Base-by-base conservation (phyloP, 1,284 basidiomycete species). In the Tylopilus orsonianus region DNA sequence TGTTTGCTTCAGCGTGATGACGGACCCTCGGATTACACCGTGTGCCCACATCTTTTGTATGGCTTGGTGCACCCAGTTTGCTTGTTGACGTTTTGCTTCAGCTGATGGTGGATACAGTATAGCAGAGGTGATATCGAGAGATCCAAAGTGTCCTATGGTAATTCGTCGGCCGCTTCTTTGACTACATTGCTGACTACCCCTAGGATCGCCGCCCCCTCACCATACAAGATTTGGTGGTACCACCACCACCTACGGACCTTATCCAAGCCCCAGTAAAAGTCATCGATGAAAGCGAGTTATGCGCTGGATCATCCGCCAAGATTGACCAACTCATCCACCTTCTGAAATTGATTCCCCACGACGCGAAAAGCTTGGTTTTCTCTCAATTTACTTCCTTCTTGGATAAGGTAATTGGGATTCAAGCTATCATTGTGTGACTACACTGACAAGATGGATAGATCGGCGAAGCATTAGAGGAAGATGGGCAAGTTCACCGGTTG, bases 371-470 rank as follows among this genome's bases (percentile, higher is more conserved):
- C 1, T 71, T 93, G 1, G 87, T 92, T 1, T 93, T 93, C 59
- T 90, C 86, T 3, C 90, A 92, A 58, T 93, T 93, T 59, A 93
- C 90, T 2, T 80, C 82, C 3, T 93, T 91, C 68, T 67, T 93
- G 50, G 86, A 90, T 67, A 85, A 87, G 72, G 87, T 85, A 52
- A 44, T 13, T 30, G 8, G 22, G 8, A n/a, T 44, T 40, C 29
- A 24, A 22, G 1, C 9, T 1, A 19, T 36, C 13, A 1, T 26
- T 4, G n/a, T 33, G 16, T 39, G 32, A 18, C 35, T 24, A 18
- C 32, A 33, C 43, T 56, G 27, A 65, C 36, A 26, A 4, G 1
- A 16, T 35, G 44, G 14, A 44, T 54, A 92, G 81, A 88, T 94
- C 52, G 86, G 77, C 2, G 80, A 84, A 49, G 75, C 76, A 5